Evolutionary conservation across 768 basidiomycete genomes (phyloP), one percentile per base, ranked within the genome.

Genomic region (Hydnomerulius pinastri): DNA sequence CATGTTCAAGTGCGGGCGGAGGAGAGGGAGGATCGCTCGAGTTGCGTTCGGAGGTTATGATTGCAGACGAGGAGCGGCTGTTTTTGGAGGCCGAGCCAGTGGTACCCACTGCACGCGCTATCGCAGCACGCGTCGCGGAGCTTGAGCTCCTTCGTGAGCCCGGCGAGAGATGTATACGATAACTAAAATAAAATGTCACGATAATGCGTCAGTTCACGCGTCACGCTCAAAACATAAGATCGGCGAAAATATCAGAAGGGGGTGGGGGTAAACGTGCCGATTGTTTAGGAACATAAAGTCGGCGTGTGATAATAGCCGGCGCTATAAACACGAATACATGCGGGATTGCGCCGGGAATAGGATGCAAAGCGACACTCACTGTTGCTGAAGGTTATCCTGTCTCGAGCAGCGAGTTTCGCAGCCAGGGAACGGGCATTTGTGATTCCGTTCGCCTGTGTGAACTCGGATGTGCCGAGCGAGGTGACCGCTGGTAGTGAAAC

Each of bases 351-450:
- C 12, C 23, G 23, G 11, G 27, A 37, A 53, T 44, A 56, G 42
- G 28, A 35, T 38, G 43, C 10, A 23, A 20, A 35, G 27, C 17
- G 50, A 10, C 13, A 54, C 67, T 51, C 13, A 68, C 67, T 68
- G 67, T n/a, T 68, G 67, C 23, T 68, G 83, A 15, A 96, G 77
- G 57, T 96, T 96, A 60, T 96, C 93, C 68, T 93, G 91, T 28
- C 92, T 76, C 10, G 90, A 92, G 58, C 93, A 95, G 15, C 89
- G 79, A 2, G 92, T 94, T 60, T 93, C 90, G 67, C 92, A 96
- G 20, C 92, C 92, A n/a, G 93, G 92, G 73, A 92, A 95, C 28
- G 93, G 92, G 63, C 92, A 96, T 52, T 85, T 89, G 73, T 94
- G 90, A 70, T 94, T 93, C 54, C 90, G 79, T 62, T 94, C 92